Percentiles rank a stretch among this genome's conserved stretches.
Conservation (phyloP, 2,329 filamentous ascomycete species). For the Penicillium sp. region DNA sequence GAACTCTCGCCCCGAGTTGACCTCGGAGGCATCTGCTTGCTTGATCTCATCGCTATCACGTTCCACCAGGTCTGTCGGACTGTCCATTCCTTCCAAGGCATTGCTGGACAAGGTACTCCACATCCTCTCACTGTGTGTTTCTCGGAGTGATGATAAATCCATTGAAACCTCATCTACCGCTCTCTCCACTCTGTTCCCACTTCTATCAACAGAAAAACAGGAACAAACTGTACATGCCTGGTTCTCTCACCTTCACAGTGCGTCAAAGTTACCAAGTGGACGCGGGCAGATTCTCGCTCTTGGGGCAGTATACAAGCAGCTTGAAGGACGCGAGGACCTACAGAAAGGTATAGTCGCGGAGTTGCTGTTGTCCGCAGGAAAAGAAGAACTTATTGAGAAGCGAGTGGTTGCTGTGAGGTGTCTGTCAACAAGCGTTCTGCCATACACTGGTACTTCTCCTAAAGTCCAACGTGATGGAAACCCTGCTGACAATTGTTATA, state of each 20-base stretch:
- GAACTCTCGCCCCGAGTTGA: conserved; percentile 44
- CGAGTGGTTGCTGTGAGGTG: conserved; percentile 45
- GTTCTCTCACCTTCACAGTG: conserved; percentile 42
- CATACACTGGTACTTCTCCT: conserved; percentile 35
- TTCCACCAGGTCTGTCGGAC: conserved; percentile 20
- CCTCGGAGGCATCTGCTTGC: conserved; percentile 44
- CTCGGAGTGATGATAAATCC: conserved; percentile 42
- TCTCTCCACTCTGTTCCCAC: conserved; percentile 42
- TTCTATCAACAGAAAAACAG: conserved; percentile 37
- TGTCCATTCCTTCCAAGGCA: conserved; percentile 21
- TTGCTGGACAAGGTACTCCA: conserved; percentile 35
- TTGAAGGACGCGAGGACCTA: conserved; percentile 28
- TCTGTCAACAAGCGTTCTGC: conserved; percentile 40
- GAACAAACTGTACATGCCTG: conserved; percentile 41
- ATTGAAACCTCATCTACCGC: conserved; percentile 46
- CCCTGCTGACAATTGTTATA: conserved; percentile 26
- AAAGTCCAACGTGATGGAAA: not conserved
- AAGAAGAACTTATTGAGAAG: conserved; percentile 45
- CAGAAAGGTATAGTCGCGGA: conserved; percentile 35
- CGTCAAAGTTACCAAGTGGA: conserved; percentile 42
- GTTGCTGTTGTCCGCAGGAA: conserved; percentile 37
- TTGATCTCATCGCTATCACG: conserved; percentile 43
- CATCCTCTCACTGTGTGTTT: conserved; percentile 44
- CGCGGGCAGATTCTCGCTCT: conserved; percentile 49
- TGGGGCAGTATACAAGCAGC: conserved; percentile 41